A percentile compares a stretch with the other conserved stretches of the same genome.
Conservation (phyloP, 441 rosid species). For the Gossypium davidsonii region DNA sequence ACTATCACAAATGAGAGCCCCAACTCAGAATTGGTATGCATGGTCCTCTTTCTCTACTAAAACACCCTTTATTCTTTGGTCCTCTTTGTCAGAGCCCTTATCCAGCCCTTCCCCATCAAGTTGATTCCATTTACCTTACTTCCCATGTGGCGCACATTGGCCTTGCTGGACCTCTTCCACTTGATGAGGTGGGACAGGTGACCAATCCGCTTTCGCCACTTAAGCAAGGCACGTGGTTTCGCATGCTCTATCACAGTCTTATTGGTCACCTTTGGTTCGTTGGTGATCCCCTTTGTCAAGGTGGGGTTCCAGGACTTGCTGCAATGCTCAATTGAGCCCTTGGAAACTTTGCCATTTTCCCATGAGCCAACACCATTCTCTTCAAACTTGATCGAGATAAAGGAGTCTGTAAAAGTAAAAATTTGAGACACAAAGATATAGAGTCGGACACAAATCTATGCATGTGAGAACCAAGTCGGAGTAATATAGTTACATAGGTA, state of each 20-base stretch:
- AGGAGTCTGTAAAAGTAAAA: constrained; percentile 50
- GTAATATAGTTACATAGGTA: not conserved
- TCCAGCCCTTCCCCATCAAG: constrained; percentile 65
- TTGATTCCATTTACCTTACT: constrained; percentile 69
- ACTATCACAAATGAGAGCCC: constrained; percentile 16
- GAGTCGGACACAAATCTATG: not conserved
- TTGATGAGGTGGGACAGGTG: constrained; percentile 66
- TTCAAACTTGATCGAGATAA: constrained; percentile 86
- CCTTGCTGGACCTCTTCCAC: constrained; percentile 66
- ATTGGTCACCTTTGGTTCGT: constrained; percentile 13
- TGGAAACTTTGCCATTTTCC: constrained; percentile 64
- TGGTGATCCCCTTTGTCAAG: constrained; percentile 6
- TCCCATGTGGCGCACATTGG: constrained; percentile 57
- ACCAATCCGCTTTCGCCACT: constrained; percentile 85
- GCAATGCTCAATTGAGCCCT: constrained; percentile 39
- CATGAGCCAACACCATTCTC: constrained; percentile 75
- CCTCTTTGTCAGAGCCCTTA: constrained; percentile 68
- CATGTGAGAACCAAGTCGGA: not conserved
- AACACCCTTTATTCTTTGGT: constrained; percentile 29
- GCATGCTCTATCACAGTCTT: constrained; percentile 59
- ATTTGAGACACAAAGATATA: not conserved
- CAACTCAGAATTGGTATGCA: constrained; percentile 16
- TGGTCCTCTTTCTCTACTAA: constrained; percentile 18
- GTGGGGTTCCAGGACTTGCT: constrained; percentile 32
- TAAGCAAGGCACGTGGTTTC: constrained; percentile 49